Evolutionary conservation across 140 eudicot species (phyloP).

Genomic region (Oenanthe javanica): DNA sequence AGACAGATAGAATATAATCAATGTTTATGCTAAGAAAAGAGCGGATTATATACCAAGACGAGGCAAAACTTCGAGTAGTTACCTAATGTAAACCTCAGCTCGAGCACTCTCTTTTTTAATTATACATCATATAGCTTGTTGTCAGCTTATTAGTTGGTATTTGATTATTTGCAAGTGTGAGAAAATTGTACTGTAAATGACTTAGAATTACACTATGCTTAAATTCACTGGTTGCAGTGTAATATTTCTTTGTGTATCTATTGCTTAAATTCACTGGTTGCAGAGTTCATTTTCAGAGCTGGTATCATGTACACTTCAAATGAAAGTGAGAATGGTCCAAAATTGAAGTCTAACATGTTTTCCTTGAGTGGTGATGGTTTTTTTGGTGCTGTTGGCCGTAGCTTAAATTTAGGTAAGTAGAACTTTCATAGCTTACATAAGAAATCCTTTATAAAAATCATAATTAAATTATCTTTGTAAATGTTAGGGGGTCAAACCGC

Average conservation of each 20-base stretch:
- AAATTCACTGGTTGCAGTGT: not conserved
- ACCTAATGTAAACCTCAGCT: not conserved
- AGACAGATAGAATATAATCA: not conserved
- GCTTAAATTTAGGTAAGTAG: constrained; percentile 68
- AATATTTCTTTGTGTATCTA: no score
- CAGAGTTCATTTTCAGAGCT: constrained; percentile 86
- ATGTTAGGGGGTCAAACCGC: constrained; percentile 87
- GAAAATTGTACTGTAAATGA: not conserved
- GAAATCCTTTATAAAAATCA: constrained; percentile 1
- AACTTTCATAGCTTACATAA: not conserved
- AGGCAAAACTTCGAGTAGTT: not conserved
- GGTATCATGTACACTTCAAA: constrained; percentile 85
- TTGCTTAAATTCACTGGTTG: constrained; percentile 59
- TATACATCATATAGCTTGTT: no score
- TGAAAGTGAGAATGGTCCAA: constrained; percentile 35
- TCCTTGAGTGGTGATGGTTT: constrained; percentile 75
- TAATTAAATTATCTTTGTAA: not conserved
- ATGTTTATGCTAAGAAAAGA: not conserved
- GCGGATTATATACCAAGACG: not conserved
- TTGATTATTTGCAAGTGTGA: not conserved
- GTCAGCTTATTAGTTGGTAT: not conserved
- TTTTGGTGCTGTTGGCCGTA: constrained; percentile 74
- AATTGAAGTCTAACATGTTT: constrained; percentile 53
- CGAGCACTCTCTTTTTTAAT: not conserved
- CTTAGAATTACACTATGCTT: not conserved